A percentile compares a stretch with the other conserved stretches of the same genome.
Conservation (phyloP, 768 basidiomycete genomes). For the Boletus pseudopeckii region DNA sequence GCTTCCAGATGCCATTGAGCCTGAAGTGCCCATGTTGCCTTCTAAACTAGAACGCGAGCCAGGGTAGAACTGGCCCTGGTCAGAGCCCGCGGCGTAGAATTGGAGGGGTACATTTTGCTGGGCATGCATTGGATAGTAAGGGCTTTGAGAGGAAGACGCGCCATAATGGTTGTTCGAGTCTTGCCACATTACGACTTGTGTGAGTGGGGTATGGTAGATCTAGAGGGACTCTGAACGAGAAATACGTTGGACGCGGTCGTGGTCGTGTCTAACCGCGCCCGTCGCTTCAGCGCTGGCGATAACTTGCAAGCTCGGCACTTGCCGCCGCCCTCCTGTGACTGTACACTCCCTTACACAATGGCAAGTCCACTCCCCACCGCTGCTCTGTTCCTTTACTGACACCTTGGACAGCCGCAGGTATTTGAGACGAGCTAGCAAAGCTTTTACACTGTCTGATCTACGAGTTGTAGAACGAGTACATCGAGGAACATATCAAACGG, state of each 20-base stretch:
- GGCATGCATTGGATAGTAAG: constrained; percentile 49
- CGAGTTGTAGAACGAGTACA: constrained; percentile 85
- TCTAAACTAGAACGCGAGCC: constrained; percentile 76
- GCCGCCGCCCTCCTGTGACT: constrained; percentile 14
- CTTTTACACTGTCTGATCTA: constrained; percentile 7
- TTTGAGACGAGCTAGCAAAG: not conserved
- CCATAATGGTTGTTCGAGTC: constrained; percentile 58
- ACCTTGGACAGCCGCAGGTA: constrained; percentile 62
- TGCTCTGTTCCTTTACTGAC: constrained; percentile 10
- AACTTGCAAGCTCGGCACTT: constrained; percentile 23
- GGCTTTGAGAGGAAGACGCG: constrained; percentile 54
- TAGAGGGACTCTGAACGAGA: not conserved
- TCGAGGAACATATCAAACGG: constrained; percentile 97
- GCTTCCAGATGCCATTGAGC: constrained; percentile 45
- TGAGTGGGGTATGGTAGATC: not conserved
- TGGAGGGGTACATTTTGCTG: constrained; percentile 63
- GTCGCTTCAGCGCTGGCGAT: not conserved
- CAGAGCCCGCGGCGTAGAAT: constrained; percentile 67
- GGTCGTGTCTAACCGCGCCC: constrained; percentile 8
- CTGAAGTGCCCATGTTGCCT: constrained; percentile 58
- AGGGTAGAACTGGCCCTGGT: constrained; percentile 60
- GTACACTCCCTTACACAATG: constrained; percentile 16
- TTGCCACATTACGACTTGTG: constrained; percentile 62
- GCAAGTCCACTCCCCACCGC: constrained; percentile 14
- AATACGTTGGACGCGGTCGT: not conserved